Evolutionary conservation across 2,329 filamentous ascomycete species (phyloP).

Genomic region (Aspergillus bombycis): DNA sequence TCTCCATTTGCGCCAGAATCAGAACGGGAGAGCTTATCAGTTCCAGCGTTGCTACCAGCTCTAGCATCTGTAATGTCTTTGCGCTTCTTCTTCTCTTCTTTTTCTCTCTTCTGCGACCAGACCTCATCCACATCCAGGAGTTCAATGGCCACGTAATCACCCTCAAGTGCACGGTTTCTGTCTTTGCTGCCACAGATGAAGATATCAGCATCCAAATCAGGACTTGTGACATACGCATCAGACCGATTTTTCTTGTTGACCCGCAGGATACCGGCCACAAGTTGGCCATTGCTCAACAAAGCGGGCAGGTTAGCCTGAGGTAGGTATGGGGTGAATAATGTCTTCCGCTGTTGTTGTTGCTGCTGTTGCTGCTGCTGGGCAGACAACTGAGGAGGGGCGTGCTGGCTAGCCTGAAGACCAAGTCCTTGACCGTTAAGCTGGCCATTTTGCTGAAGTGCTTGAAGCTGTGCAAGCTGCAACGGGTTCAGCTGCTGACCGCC

Average conservation of each 20-base stretch:
- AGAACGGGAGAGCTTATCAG: slow-evolving; percentile 60
- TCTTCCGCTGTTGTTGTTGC: slow-evolving; percentile 90
- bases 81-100: slow-evolving; percentile 99
- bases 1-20: slow-evolving; percentile 66
- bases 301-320: slow-evolving; percentile 92
- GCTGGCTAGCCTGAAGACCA: slow-evolving; percentile 69
- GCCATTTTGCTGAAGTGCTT: slow-evolving; percentile 89
- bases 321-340: slow-evolving; percentile 95
- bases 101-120: slow-evolving; percentile 97
- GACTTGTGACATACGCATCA: slow-evolving; percentile 94
- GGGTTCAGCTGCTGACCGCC: slow-evolving; percentile 84
- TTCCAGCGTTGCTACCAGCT: slow-evolving; percentile 72
- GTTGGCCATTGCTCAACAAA: slow-evolving; percentile 84
- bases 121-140: slow-evolving; percentile 97
- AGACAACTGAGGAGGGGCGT: slow-evolving; percentile 66
- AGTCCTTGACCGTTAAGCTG: slow-evolving; percentile 79
- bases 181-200: slow-evolving; percentile 99
- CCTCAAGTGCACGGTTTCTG: slow-evolving; percentile 93
- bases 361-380: slow-evolving; percentile 65
- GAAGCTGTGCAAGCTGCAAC: slow-evolving; percentile 85
- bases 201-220: slow-evolving; percentile 94
- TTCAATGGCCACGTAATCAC: slow-evolving; percentile 93
- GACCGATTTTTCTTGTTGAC: slow-evolving; percentile 99
- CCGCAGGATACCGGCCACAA: slow-evolving; percentile 93
- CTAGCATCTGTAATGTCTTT: slow-evolving; percentile 97